Evolutionary conservation across 1,284 basidiomycete genomes (phyloP).

Genomic region (Pseudozyma flocculosa): DNA sequence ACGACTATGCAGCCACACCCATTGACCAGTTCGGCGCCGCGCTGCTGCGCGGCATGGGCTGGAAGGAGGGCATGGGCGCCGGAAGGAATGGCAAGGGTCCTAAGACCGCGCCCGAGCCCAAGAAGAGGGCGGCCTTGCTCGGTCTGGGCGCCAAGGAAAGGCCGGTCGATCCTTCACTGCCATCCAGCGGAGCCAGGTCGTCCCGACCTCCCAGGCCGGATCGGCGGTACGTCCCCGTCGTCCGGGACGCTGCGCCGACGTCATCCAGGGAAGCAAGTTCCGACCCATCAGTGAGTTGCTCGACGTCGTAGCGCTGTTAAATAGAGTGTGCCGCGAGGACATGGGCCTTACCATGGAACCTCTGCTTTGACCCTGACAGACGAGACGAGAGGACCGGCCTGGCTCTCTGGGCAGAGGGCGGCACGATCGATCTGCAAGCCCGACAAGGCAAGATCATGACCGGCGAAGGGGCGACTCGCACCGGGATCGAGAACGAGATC

Average conservation of each 20-base stretch:
- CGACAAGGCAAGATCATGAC: too few relatives aligned
- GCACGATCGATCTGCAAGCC: too few relatives aligned
- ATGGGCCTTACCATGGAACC: too few relatives aligned
- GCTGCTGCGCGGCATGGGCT: conserved; percentile 93
- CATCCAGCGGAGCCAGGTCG: background rate
- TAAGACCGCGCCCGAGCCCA: conserved; percentile 39
- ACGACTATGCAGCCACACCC: conserved; percentile 87
- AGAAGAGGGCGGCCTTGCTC: conserved; percentile 46
- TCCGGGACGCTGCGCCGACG: background rate
- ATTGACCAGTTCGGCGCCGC: conserved; percentile 91
- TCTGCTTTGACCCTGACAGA: too few relatives aligned
- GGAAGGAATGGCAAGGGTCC: conserved; percentile 50
- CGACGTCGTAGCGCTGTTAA: too few relatives aligned
- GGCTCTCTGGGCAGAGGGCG: too few relatives aligned
- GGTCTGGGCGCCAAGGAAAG: conserved; percentile 55
- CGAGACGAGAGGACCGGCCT: too few relatives aligned
- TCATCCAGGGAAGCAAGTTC: background rate
- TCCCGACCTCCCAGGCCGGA: background rate
- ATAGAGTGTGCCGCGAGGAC: too few relatives aligned
- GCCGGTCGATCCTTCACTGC: background rate
- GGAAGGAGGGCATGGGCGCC: conserved; percentile 78
- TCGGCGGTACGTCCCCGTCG: background rate
- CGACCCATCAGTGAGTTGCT: too few relatives aligned
- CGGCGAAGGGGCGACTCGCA: background rate
- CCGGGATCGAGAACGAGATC: conserved; percentile 1